Conservation (phyloP, 2,329 filamentous ascomycete genomes). For the Cryphonectria radicalis region DNA sequence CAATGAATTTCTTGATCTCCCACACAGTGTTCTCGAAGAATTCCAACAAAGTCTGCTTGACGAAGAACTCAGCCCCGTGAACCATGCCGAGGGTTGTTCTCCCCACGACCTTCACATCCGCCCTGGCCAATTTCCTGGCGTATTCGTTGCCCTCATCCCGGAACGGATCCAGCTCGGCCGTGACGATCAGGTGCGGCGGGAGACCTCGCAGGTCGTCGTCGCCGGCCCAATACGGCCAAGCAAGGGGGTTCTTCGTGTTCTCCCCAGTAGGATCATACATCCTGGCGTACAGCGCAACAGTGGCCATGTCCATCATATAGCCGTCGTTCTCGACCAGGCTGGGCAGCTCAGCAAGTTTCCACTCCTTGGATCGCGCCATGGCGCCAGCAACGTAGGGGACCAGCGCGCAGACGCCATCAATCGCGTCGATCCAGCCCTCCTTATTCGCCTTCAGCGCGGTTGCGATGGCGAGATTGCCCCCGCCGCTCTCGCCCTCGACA, state of each 20-base stretch:
- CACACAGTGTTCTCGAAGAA: slow-evolving; percentile 37
- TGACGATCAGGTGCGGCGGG: slow-evolving; percentile 44
- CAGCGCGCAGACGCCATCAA: slow-evolving; percentile 35
- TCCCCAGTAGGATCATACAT: not conserved
- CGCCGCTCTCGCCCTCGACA: slow-evolving; percentile 14
- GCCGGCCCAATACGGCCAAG: slow-evolving; percentile 32
- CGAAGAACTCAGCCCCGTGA: slow-evolving; percentile 42
- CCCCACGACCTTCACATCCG: slow-evolving; percentile 33
- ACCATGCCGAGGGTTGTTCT: slow-evolving; percentile 4
- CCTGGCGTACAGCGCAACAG: not conserved
- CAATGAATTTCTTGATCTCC: slow-evolving; percentile 8
- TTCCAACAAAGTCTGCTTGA: slow-evolving; percentile 47
- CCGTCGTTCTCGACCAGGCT: not conserved
- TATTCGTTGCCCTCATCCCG: slow-evolving; percentile 41
- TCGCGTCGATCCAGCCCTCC: slow-evolving; percentile 25
- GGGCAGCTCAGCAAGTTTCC: not conserved
- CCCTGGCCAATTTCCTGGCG: slow-evolving; percentile 38
- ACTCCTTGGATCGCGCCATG: not conserved
- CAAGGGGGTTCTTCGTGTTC: slow-evolving; percentile 28
- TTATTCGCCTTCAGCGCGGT: slow-evolving; percentile 43
- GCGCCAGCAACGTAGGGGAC: slow-evolving; percentile 37
- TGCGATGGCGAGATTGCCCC: slow-evolving; percentile 12
- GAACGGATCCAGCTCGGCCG: slow-evolving; percentile 46
- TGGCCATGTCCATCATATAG: slow-evolving; percentile 2
- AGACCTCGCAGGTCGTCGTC: slow-evolving; percentile 36